Evolutionary conservation across 148 eudicot genomes (phyloP).

Genomic region (Bassia scoparia): DNA sequence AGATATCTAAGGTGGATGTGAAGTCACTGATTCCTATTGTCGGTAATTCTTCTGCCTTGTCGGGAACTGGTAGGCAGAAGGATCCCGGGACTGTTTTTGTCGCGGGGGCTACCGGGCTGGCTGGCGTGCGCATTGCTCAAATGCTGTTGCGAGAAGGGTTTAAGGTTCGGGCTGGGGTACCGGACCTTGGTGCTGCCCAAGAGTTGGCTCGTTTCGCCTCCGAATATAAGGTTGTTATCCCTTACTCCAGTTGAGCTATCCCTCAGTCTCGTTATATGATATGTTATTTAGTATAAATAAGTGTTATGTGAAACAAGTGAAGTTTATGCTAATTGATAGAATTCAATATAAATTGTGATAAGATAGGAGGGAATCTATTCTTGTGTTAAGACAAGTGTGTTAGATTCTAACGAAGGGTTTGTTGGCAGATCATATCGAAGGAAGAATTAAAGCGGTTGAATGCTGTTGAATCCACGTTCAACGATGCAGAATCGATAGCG

Average conservation of each 20-base stretch:
- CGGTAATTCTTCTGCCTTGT: constrained; percentile 35
- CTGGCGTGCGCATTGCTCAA: constrained; percentile 69
- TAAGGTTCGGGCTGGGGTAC: constrained; percentile 90
- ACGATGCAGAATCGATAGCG: constrained; percentile 74
- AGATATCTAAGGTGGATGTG: constrained; percentile 53
- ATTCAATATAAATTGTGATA: too few relatives aligned
- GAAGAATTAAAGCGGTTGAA: constrained; percentile 85
- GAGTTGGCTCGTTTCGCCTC: constrained; percentile 81
- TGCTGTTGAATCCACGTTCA: constrained; percentile 74
- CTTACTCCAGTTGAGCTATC: too few relatives aligned
- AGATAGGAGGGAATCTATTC: too few relatives aligned
- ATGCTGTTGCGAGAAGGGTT: constrained; percentile 65
- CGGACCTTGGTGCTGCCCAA: constrained; percentile 78
- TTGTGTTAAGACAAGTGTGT: not conserved
- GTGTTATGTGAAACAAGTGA: too few relatives aligned
- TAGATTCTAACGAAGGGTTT: not conserved
- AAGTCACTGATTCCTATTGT: constrained; percentile 64
- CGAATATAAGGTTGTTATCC: constrained; percentile 61
- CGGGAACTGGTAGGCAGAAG: constrained; percentile 44
- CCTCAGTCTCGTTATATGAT: too few relatives aligned
- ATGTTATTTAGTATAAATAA: too few relatives aligned
- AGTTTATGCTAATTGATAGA: too few relatives aligned
- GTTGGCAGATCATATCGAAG: constrained; percentile 70
- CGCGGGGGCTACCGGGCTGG: constrained; percentile 84
- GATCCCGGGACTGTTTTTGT: constrained; percentile 86